A percentile compares a stretch with the other conserved stretches of the same genome.
phyloP scores from a whole-genome alignment of 176 grass and related monocot species.

The Ampelocalamus luodianensis region DNA sequence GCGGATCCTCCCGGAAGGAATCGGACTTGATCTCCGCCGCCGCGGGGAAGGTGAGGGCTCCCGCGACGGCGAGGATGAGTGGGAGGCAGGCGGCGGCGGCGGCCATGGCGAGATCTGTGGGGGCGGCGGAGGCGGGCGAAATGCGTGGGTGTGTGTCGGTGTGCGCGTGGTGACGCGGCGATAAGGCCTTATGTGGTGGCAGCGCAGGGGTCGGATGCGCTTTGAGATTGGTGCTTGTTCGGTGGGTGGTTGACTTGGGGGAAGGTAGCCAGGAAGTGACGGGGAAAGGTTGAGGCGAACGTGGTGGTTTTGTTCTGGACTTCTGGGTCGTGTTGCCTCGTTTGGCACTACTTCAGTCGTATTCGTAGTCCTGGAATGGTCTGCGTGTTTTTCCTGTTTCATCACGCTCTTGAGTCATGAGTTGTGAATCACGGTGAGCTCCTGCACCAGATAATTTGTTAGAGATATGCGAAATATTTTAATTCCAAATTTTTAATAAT shows the following conservation, averaged over 20 bases:
- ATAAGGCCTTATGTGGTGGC: slow-evolving; percentile 25
- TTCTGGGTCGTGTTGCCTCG: no score
- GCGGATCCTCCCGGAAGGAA: slow-evolving; percentile 63
- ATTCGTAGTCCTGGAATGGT: no score
- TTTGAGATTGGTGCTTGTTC: slow-evolving; percentile 51
- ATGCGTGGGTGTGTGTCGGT: slow-evolving; percentile 44
- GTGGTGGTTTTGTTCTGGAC: background rate
- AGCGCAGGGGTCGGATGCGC: slow-evolving; percentile 47
- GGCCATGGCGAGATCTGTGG: slow-evolving; percentile 47
- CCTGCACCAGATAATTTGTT: no score
- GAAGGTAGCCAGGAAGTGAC: background rate
- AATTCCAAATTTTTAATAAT: no score
- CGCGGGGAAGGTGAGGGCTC: slow-evolving; percentile 33
- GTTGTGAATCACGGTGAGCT: no score
- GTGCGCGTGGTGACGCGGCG: slow-evolving; percentile 25
- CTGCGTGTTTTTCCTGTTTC: no score
- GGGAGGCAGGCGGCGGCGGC: background rate
- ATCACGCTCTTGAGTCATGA: no score
- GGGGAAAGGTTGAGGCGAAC: background rate
- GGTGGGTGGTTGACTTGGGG: slow-evolving; percentile 18
- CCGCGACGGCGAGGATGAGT: slow-evolving; percentile 24
- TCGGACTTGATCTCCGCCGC: slow-evolving; percentile 74
- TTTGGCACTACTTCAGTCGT: no score
- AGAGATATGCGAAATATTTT: no score
- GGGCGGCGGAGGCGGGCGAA: background rate